Percentiles rank a stretch among this genome's conserved stretches.
These are phyloP conservation scores for Schwanniomyces sp. DNA, from an alignment of 805 yeast genomes.

Conservation along the genomic window DNA sequence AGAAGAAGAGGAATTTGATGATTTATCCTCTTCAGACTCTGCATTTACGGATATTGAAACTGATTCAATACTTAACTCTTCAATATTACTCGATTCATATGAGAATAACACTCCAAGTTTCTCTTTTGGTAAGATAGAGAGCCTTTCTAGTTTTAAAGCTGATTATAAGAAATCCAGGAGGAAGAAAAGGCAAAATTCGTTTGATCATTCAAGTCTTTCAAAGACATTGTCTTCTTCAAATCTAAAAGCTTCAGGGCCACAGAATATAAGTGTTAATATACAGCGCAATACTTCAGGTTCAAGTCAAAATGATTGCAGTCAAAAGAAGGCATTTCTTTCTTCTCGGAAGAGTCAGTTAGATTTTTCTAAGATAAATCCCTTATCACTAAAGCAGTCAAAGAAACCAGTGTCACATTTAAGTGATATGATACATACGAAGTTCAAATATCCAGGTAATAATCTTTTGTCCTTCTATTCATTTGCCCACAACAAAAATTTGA, in stretches of 20 bases:
- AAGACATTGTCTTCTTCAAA: slow-evolving; percentile 7
- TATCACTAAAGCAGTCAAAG: neutral
- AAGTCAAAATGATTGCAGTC: neutral
- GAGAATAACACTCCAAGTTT: slow-evolving; percentile 12
- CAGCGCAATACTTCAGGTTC: neutral
- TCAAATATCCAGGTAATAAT: slow-evolving; percentile 33
- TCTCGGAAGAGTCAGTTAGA: slow-evolving; percentile 3
- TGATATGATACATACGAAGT: slow-evolving; percentile 39
- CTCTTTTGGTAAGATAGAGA: slow-evolving; percentile 15
- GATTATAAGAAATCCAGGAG: slow-evolving; percentile 13
- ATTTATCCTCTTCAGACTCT: slow-evolving; percentile 34
- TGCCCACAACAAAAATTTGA: slow-evolving; percentile 26
- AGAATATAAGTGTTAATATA: neutral
- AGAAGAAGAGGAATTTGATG: slow-evolving; percentile 26
- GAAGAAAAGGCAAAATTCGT: slow-evolving; percentile 17
- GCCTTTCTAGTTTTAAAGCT: slow-evolving; percentile 7
- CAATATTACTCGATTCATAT: slow-evolving; percentile 23
- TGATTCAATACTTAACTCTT: slow-evolving; percentile 33
- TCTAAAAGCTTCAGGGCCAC: neutral
- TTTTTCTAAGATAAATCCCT: slow-evolving; percentile 23
- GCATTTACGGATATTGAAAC: slow-evolving; percentile 45
- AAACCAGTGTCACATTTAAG: slow-evolving; percentile 38
- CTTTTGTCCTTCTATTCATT: slow-evolving; percentile 46
- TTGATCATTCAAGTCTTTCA: slow-evolving; percentile 10
- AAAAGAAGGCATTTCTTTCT: slow-evolving; percentile 2